Evolutionary conservation across 2,329 filamentous ascomycete species (phyloP), one percentile per base, ranked within the genome.

Genomic region (Cytospora leucostoma): DNA sequence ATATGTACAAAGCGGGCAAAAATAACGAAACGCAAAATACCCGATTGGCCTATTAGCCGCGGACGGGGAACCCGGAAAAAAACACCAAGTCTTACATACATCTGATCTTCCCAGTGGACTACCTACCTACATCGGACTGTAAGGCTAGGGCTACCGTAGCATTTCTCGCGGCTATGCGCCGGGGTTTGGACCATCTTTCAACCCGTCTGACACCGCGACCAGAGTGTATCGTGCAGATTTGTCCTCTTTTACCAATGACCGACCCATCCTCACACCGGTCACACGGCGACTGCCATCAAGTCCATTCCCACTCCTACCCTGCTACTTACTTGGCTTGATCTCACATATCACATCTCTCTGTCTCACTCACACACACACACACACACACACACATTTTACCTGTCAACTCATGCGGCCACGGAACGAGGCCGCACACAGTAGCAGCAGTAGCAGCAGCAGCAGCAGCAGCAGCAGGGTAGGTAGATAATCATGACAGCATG

Each of bases 31-130:
- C 58, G 44, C 51, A 37, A 32, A 6, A 51, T 19, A 38, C 32
- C 58, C 51, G 6, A 61, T 61, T 61, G 58, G 58, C 58, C 38
- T 21, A 37, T 15, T 54, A 61, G 51, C 58, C 58, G 58, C 58
- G 51, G 51, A 38, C 32, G 10, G 21, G 27, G 32, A 10, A 47
- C 44, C 21, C 32, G 12, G 27, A 44, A 27, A 21, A 4, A 27
- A 4, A 7, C n/a, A 27, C 21, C 2, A 37, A 32, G 50, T n/a
- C 38, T 35, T 40, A 44, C 50, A 34, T 40, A 60, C 32, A 54
- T 11, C 13, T 40, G 50, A 44, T 40, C 32, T 49, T 49, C 32
- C 12, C 51, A 37, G 32, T 17, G 17, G 32, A 47, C 27, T 21
- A 21, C 19, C 27, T 21, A 21, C 19, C 15, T 21, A 12, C 8